Evolutionary conservation across 768 basidiomycete genomes (phyloP).

Genomic region (Auriscalpium microsporum): DNA sequence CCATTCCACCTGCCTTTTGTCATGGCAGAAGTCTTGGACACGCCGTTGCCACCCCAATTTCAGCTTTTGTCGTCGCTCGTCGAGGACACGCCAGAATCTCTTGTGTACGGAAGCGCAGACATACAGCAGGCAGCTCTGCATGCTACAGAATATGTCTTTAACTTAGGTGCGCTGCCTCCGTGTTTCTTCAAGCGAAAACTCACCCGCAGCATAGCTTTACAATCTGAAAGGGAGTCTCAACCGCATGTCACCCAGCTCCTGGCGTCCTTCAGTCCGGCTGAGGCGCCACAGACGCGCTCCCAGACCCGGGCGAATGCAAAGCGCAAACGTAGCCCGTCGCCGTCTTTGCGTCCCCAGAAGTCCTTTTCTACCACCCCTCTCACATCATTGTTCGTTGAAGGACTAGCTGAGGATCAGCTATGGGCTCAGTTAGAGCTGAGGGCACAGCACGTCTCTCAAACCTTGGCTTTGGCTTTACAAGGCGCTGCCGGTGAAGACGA

Average conservation of each 20-base stretch:
- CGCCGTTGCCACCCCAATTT: slow-evolving; percentile 33
- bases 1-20: background rate
- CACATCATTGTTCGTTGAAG: slow-evolving; percentile 62
- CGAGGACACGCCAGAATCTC: slow-evolving; percentile 42
- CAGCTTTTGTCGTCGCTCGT: slow-evolving; percentile 44
- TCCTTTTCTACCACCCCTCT: slow-evolving; percentile 60
- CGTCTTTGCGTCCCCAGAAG: slow-evolving; percentile 22
- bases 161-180: slow-evolving; percentile 46
- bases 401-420: slow-evolving; percentile 78
- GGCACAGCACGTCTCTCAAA: slow-evolving; percentile 56
- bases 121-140: slow-evolving; percentile 50
- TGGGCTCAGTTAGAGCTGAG: slow-evolving; percentile 93
- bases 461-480: slow-evolving; percentile 58
- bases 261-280: slow-evolving; percentile 53
- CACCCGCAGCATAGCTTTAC: slow-evolving; percentile 39
- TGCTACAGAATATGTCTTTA: slow-evolving; percentile 71
- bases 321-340: slow-evolving; percentile 33
- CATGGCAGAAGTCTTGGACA: slow-evolving; percentile 5
- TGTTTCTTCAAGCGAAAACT: background rate
- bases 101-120: slow-evolving; percentile 46
- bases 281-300: slow-evolving; percentile 71
- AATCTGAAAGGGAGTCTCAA: slow-evolving; percentile 57
- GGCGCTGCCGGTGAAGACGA: slow-evolving; percentile 32
- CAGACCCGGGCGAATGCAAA: slow-evolving; percentile 38
- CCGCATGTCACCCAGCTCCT: slow-evolving; percentile 60